Conservation (phyloP, 306 rosid species). For the Geum urbanum region DNA sequence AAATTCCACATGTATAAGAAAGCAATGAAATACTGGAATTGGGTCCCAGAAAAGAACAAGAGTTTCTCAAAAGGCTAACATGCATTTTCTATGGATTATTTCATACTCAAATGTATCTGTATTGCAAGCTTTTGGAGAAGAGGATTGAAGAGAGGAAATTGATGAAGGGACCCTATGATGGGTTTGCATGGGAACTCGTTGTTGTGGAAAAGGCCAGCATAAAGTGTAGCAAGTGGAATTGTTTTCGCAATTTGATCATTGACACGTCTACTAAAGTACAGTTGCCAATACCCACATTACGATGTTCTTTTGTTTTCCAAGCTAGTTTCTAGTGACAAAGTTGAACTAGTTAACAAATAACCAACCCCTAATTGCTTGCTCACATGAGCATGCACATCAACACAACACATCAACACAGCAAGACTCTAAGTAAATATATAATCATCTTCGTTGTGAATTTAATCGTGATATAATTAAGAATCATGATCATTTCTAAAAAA, state of each 20-base stretch:
- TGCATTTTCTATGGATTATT: slow-evolving; percentile 18
- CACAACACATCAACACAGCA: not conserved
- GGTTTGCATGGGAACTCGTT: slow-evolving; percentile 33
- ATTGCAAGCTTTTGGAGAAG: slow-evolving; percentile 15
- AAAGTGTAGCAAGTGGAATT: slow-evolving; percentile 72
- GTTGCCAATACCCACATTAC: slow-evolving; percentile 31
- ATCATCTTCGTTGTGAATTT: not conserved
- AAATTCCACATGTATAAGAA: slow-evolving; percentile 44
- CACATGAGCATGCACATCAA: slow-evolving; percentile 15
- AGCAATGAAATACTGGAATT: slow-evolving; percentile 28
- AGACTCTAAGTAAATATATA: not conserved
- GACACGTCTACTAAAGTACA: slow-evolving; percentile 29
- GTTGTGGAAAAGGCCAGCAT: slow-evolving; percentile 64
- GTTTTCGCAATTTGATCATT: slow-evolving; percentile 50
- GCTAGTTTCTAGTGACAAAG: slow-evolving; percentile 24
- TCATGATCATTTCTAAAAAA: not conserved
- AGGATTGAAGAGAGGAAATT: slow-evolving; percentile 32
- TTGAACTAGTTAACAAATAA: slow-evolving; percentile 30
- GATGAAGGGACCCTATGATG: slow-evolving; percentile 56
- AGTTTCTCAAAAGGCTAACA: slow-evolving; percentile 26
- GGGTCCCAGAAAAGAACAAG: slow-evolving; percentile 56
- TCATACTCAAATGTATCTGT: slow-evolving; percentile 17
- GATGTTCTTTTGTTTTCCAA: slow-evolving; percentile 36
- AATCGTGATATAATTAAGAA: not conserved
- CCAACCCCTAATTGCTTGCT: slow-evolving; percentile 31